A percentile compares a stretch with the other conserved stretches of the same genome.
Evolutionary conservation across 192 early-diverging fungal genomes (phyloP).

Genomic region (Umbelopsis isabellina): DNA sequence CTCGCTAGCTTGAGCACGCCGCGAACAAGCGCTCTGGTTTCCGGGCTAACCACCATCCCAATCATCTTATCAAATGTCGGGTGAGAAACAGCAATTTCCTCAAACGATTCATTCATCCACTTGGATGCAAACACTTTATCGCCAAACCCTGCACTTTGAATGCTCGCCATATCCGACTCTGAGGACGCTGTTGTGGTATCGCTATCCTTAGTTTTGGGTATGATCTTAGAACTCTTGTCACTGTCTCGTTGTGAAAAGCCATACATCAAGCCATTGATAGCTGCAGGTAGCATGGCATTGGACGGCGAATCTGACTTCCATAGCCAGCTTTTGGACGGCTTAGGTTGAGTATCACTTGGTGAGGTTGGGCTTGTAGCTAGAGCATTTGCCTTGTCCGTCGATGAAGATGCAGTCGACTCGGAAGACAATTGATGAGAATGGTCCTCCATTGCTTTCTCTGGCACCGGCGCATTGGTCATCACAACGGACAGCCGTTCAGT

Average conservation of each 20-base stretch:
- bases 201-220: conserved; percentile 23
- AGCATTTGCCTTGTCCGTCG: no score
- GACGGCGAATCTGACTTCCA: neutral
- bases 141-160: conserved; percentile 49
- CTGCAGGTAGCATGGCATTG: conserved; percentile 7
- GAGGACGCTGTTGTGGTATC: conserved; percentile 33
- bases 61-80: conserved; percentile 47
- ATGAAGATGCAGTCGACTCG: neutral
- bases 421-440: neutral
- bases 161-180: conserved; percentile 40
- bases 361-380: neutral
- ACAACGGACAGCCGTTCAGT: neutral
- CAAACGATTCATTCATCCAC: conserved; percentile 46
- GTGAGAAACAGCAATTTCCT: conserved; percentile 43
- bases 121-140: conserved; percentile 44
- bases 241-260: conserved; percentile 41
- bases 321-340: neutral
- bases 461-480: neutral
- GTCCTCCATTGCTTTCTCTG: conserved; percentile 5
- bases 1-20: conserved; percentile 51
- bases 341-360: neutral
- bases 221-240: conserved; percentile 22
- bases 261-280: conserved; percentile 14
- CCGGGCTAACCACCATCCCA: conserved; percentile 51
- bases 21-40: conserved; percentile 53